phyloP scores from a whole-genome alignment of 169 alveolate species.

The Plasmodium cynomolgi region DNA sequence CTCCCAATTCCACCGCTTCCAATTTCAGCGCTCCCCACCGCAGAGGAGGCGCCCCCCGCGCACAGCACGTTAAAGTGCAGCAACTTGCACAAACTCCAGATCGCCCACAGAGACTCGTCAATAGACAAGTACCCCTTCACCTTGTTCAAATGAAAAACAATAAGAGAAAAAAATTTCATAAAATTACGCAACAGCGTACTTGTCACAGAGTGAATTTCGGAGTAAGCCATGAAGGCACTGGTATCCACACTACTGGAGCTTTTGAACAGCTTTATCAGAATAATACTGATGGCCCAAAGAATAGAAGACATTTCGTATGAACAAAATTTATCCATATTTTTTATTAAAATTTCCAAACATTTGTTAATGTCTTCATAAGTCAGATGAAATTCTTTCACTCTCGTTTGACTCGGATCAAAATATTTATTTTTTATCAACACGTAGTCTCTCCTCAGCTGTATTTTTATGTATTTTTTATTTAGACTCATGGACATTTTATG shows the following conservation, averaged over 20 bases:
- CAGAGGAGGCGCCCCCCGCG: background rate
- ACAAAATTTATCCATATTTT: slow-evolving; percentile 28
- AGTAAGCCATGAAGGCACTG: background rate
- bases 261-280: slow-evolving; percentile 9
- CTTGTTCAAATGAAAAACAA: background rate
- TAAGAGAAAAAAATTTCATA: slow-evolving; percentile 26
- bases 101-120: slow-evolving; percentile 65
- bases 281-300: slow-evolving; percentile 58
- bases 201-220: background rate
- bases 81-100: slow-evolving; percentile 54
- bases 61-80: slow-evolving; percentile 8
- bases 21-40: background rate
- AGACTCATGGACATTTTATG: slow-evolving; percentile 51
- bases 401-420: background rate
- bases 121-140: slow-evolving; percentile 39
- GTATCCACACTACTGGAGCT: background rate
- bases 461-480: slow-evolving; percentile 31
- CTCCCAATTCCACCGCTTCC: background rate
- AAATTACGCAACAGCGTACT: slow-evolving; percentile 2
- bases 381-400: slow-evolving; percentile 25
- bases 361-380: background rate
- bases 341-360: slow-evolving; percentile 28
- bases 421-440: slow-evolving; percentile 13
- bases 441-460: slow-evolving; percentile 4
- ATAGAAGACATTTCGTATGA: slow-evolving; percentile 52